Evolutionary conservation across 1,139 yeast genomes (phyloP), one percentile per base, ranked within the genome.

Genomic region (Blastobotrys aristatus): DNA sequence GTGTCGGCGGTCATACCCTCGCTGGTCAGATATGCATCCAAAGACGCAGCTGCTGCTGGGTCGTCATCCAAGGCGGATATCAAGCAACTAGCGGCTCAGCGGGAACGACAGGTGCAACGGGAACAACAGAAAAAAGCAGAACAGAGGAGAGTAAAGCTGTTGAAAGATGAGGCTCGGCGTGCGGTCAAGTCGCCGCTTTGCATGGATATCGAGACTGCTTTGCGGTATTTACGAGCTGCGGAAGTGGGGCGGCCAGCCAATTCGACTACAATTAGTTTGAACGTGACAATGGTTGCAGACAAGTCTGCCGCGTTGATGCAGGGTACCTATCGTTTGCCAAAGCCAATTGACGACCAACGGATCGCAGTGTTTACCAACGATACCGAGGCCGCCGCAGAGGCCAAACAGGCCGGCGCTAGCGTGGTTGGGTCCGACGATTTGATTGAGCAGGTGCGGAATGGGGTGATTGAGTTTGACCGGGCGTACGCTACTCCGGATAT

Each of bases 401-500:
- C 87, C n/a, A 68, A 71, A 47, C 69, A 66, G 18, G 75, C 80
- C 39, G 87, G 84, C 39, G 88, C 82, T 17, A 66, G 70, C 13
- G 60, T 70, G 1, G 84, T 79, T 24, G 97, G 96, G 27, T 95
- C 95, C 10, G 63, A 71, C 40, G 89, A 85, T 30, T 72, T 87
- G 49, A 72, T 92, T 39, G 83, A 81, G 32, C 68, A 76, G 51
- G 81, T 89, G 52, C 69, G 73, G 47, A 66, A 71, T 7, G 92
- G 88, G 21, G 71, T 71, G 26, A 69, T 87, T 40, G 75, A 77
- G 56, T 84, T 83, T 60, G 89, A 89, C 60, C 84, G 82, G 60
- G 82, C 89, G 33, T 82, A 84, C 61, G 95, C 97, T 7, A 84
- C 96, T 1, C 84, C 95, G 1, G 96, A 88, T 44, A 78, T 88